Evolutionary conservation across 2,329 filamentous ascomycete species (phyloP), one percentile per base, ranked within the genome.

Genomic region (Calonectria hongkongensis): DNA sequence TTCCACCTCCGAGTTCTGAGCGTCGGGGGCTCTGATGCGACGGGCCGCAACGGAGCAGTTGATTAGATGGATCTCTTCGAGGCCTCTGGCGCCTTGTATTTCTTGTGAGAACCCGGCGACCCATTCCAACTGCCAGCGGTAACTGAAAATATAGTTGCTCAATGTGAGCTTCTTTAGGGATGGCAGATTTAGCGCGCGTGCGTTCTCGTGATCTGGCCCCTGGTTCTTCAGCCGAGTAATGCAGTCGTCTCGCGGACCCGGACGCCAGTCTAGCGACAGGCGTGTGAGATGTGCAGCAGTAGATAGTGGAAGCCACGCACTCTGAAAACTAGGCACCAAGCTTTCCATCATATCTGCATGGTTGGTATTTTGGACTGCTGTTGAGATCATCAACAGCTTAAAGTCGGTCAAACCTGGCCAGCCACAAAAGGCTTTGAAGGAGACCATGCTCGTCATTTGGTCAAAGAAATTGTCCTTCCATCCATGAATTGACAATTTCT

Each of bases 191-290:
- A 18, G 4, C 12, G 6, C 8, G 4, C 3, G 4, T 3, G n/a
- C 3, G 13, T 25, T 16, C 2, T 27, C 51, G 1, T 27, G 39
- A 18, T 28, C 33, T 16, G 25, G n/a, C 10, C n/a, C 27, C 15
- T 45, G 47, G n/a, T 39, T 18, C 21, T 10, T 21, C 36, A 66
- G 12, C 5, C 18, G 25, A 7, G 51, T 2, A 9, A 63, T 4
- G 39, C 25, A 30, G 27, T 45, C 12, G 10, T 45, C 25, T 15
- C 10, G 16, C 28, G n/a, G 28, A 25, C 16, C 18, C 8, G n/a
- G 13, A n/a, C 18, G n/a, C 65, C 65, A 67, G 50, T 16, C 7
- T 3, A 67, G 27, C 4, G 65, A 58, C 13, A 67, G 41, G 18
- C 6, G 16, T 9, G 9, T 21, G 41, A 67, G 65, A 5, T 33